Evolutionary conservation across 1,284 basidiomycete species (phyloP).

Genomic region (Marasmius oreades): DNA sequence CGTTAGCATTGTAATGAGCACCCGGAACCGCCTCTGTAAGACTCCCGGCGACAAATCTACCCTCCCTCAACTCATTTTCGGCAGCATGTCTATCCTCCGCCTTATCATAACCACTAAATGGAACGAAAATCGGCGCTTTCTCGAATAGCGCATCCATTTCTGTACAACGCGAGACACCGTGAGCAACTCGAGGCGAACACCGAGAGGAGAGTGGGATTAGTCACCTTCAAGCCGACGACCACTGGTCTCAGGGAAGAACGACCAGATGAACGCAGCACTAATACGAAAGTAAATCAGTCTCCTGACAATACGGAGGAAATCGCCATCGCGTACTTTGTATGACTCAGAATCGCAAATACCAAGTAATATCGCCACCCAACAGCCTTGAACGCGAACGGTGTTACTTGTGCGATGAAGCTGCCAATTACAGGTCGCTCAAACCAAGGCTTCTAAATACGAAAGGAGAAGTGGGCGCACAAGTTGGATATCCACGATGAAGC

Average conservation of each 20-base stretch:
- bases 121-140: slow-evolving; percentile 46
- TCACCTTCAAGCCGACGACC: slow-evolving; percentile 47
- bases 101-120: slow-evolving; percentile 36
- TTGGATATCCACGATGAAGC: slow-evolving; percentile 51
- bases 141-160: slow-evolving; percentile 58
- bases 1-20: neutral
- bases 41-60: slow-evolving; percentile 15
- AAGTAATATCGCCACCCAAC: slow-evolving; percentile 49
- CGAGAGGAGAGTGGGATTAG: slow-evolving; percentile 4
- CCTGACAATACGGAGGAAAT: neutral
- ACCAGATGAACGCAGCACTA: slow-evolving; percentile 54
- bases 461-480: slow-evolving; percentile 27
- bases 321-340: slow-evolving; percentile 42
- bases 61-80: slow-evolving; percentile 45
- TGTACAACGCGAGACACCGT: slow-evolving; percentile 19
- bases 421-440: neutral
- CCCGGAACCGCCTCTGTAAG: neutral
- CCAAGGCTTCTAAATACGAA: neutral
- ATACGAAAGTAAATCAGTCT: neutral
- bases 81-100: slow-evolving; percentile 34
- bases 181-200: neutral
- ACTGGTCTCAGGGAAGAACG: slow-evolving; percentile 44
- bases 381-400: slow-evolving; percentile 44
- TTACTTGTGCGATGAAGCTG: slow-evolving; percentile 46
- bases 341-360: slow-evolving; percentile 58